Conservation (phyloP, 441 rosid genomes). For the Euphorbia corollata region DNA sequence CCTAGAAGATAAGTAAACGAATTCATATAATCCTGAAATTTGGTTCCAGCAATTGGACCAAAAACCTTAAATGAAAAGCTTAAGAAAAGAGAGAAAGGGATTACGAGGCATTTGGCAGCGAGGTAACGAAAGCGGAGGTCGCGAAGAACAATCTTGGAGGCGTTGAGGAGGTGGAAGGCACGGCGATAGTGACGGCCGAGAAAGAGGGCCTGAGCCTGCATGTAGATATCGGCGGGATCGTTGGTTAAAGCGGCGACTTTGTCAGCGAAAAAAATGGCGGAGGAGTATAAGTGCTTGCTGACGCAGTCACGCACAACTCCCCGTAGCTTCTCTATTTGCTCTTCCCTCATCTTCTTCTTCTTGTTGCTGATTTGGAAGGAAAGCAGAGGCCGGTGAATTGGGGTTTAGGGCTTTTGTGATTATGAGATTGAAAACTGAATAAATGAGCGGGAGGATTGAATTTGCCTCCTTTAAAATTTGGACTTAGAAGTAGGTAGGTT, state of each 20-base stretch:
- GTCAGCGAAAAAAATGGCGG: slow-evolving; percentile 93
- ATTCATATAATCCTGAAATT: background rate
- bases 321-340: slow-evolving; percentile 74
- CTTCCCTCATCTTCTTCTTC: slow-evolving; percentile 56
- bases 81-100: slow-evolving; percentile 4
- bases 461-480: background rate
- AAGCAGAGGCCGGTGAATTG: no score
- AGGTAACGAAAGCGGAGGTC: slow-evolving; percentile 95
- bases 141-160: slow-evolving; percentile 77
- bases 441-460: background rate
- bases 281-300: slow-evolving; percentile 86
- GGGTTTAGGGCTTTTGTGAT: slow-evolving; percentile 1
- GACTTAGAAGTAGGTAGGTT: no score
- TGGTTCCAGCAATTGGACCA: background rate
- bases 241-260: slow-evolving; percentile 73
- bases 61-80: background rate
- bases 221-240: slow-evolving; percentile 83
- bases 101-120: slow-evolving; percentile 90
- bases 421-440: no score
- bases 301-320: slow-evolving; percentile 92
- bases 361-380: background rate
- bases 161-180: slow-evolving; percentile 82
- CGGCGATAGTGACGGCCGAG: slow-evolving; percentile 91
- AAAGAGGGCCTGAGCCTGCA: slow-evolving; percentile 93
- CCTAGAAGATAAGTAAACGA: background rate